Base-by-base conservation (phyloP, 2,329 filamentous ascomycete species). In the Dryadomyces sulphureus region DNA sequence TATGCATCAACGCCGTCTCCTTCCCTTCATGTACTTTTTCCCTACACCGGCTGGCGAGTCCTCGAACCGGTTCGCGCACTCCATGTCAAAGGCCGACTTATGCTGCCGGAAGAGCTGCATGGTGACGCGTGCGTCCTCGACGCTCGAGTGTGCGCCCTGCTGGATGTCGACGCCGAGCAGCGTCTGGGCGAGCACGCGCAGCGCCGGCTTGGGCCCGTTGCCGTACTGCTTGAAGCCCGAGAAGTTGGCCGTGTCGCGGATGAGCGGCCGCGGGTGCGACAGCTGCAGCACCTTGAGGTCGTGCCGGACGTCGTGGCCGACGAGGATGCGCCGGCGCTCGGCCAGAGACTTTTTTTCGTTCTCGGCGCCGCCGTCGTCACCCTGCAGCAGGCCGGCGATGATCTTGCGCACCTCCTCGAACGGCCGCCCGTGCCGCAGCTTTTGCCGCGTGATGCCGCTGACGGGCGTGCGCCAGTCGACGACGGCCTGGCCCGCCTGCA, bases 401-500 rank as follows among this genome's bases (percentile, higher is more conserved):
- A 82, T 75, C 35, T 67, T 62, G 57, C 93, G 89, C 1, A 93
- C 92, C 48, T 84, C 76, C 21, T 82, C 75, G 54, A 96, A 89
- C 0, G 68, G 65, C 44, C 85, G 67, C 0, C 84, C 84, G 39
- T 69, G 66, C 27, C 70, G 68, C 73, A 96, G 81, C 53, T 87
- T 78, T 49, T 75, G 76, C 1, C 83, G 73, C 43, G 77, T 75
- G 50, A 98, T 82, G 7, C 92, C 92, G 50, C 84, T 93, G 36
- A 95, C 81, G 50, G 73, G 68, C 3, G 89, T 96, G 50, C 92
- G 77, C 82, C 89, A 98, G 62, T 98, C 85, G 14, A 84, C 88
- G 2, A 98, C 85, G 46, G 67, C 69, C 57, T 88, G 80, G 49
- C 78, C 77, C 1, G 86, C 84, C 45, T 76, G 75, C 1, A 86